Conservation (phyloP, 495 filamentous ascomycete species). For the Aspergillus sclerotioniger region DNA sequence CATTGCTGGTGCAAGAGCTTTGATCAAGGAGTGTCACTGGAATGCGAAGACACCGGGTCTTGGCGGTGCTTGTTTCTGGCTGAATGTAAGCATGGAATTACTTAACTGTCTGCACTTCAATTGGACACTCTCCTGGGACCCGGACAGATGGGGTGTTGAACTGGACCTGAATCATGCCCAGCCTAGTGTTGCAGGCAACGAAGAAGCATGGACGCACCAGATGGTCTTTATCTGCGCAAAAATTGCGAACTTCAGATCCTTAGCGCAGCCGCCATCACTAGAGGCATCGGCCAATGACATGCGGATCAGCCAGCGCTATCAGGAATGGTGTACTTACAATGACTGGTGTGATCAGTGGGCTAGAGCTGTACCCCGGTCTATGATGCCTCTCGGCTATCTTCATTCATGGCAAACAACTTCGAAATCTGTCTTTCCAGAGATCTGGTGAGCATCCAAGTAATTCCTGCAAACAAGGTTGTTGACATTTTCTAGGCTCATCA, state of each 20-base stretch:
- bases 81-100: conserved; percentile 88
- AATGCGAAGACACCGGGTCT: conserved; percentile 75
- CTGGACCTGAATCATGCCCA: conserved; percentile 64
- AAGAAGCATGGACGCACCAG: conserved; percentile 88
- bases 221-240: conserved; percentile 92
- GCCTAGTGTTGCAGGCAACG: conserved; percentile 44
- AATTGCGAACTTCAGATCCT: conserved; percentile 76
- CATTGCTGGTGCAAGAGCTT: conserved; percentile 78
- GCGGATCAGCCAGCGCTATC: conserved; percentile 59
- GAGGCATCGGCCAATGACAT: conserved; percentile 61
- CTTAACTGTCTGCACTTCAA: conserved; percentile 83
- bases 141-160: conserved; percentile 87
- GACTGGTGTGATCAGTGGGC: conserved; percentile 79
- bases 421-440: conserved; percentile 78
- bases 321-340: conserved; percentile 76
- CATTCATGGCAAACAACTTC: conserved; percentile 63
- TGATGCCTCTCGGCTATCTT: conserved; percentile 81
- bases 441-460: conserved; percentile 63
- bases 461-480: neutral
- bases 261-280: conserved; percentile 57
- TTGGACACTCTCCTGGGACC: conserved; percentile 87
- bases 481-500: conserved; percentile 63
- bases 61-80: conserved; percentile 90
- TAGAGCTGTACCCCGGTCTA: conserved; percentile 70
- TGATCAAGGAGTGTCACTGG: conserved; percentile 93